Evolutionary conservation across 768 basidiomycete genomes (phyloP).

Genomic region (Gloeostereum incarnatum): DNA sequence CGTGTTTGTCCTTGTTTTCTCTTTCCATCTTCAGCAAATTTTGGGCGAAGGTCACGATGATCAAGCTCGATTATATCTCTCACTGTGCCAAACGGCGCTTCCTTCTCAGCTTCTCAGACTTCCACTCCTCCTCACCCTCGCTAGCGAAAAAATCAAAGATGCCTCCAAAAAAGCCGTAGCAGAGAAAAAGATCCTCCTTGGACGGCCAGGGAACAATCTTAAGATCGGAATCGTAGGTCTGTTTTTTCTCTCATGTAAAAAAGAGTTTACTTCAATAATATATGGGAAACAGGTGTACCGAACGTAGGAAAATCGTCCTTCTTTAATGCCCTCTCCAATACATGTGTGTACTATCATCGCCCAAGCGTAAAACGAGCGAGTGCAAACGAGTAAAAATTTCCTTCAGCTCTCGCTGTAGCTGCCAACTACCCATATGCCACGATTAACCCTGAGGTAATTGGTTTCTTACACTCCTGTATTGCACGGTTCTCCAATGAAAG

Average conservation of each 20-base stretch:
- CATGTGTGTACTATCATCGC: conserved; percentile 40
- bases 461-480: neutral
- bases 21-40: no score
- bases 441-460: conserved; percentile 71
- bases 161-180: conserved; percentile 84
- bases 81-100: no score
- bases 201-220: conserved; percentile 92
- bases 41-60: no score
- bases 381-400: conserved; percentile 7
- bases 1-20: no score
- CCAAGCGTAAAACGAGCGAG: neutral
- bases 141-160: conserved; percentile 54
- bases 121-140: conserved; percentile 28
- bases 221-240: conserved; percentile 98
- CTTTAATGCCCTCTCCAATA: conserved; percentile 93
- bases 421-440: conserved; percentile 97
- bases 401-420: conserved; percentile 77
- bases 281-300: conserved; percentile 54
- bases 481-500: conserved; percentile 1
- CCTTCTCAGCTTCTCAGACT: conserved; percentile 14
- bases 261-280: conserved; percentile 12
- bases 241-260: conserved; percentile 22
- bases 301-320: conserved; percentile 99
- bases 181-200: conserved; percentile 85
- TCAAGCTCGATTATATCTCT: no score